A percentile compares a stretch with the other conserved stretches of the same genome.
These are phyloP conservation scores for Tricholomella constricta DNA, from an alignment of 768 basidiomycete genomes.

Conservation along the genomic window DNA sequence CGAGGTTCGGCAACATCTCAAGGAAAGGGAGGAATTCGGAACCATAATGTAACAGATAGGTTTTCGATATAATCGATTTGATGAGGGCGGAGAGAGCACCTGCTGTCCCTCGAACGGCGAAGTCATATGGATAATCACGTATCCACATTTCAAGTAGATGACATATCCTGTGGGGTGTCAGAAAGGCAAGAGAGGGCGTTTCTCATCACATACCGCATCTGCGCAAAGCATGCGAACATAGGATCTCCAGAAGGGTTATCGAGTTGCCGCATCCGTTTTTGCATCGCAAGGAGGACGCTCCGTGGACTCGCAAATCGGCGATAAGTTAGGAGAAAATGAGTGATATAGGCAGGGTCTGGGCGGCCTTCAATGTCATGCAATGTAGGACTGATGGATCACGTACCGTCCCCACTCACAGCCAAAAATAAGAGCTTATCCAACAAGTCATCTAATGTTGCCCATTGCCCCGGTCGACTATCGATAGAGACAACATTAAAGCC, in stretches of 20 bases:
- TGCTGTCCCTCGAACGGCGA: conserved; percentile 72
- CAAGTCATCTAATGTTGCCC: conserved; percentile 76
- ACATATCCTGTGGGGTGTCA: conserved; percentile 60
- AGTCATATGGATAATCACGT: conserved; percentile 73
- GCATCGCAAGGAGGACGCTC: conserved; percentile 81
- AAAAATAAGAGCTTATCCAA: conserved; percentile 82
- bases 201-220: conserved; percentile 65
- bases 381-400: conserved; percentile 5
- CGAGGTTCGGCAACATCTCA: conserved; percentile 60
- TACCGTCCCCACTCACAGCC: conserved; percentile 84
- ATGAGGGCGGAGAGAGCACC: conserved; percentile 76
- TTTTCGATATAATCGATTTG: conserved; percentile 77
- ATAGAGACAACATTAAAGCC: background rate
- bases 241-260: conserved; percentile 74
- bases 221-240: conserved; percentile 85
- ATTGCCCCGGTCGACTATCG: conserved; percentile 60
- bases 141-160: conserved; percentile 80
- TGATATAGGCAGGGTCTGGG: conserved; percentile 73
- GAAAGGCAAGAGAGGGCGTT: conserved; percentile 1
- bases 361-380: conserved; percentile 4
- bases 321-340: conserved; percentile 82
- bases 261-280: conserved; percentile 80
- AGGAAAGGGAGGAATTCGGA: conserved; percentile 82
- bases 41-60: conserved; percentile 82
- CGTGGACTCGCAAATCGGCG: conserved; percentile 82